A percentile compares a stretch with the other conserved stretches of the same genome.
phyloP scores from a whole-genome alignment of 768 basidiomycete species.

The Amylocystis lapponica region DNA sequence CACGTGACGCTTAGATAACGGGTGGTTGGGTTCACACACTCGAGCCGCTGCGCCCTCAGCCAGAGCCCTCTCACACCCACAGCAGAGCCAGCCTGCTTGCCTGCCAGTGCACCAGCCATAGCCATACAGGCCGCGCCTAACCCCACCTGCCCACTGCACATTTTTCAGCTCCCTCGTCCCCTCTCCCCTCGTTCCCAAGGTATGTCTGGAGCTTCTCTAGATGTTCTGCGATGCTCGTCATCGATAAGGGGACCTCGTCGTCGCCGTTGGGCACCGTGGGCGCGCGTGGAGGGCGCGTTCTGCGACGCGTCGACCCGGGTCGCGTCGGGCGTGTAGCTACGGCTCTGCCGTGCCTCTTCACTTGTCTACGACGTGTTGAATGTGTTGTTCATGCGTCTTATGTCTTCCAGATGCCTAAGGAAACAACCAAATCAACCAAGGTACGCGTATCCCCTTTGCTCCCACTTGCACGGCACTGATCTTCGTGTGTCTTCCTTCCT shows the following conservation, averaged over 20 bases:
- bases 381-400: constrained; percentile 29
- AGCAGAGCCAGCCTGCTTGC: constrained; percentile 16
- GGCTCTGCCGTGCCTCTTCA: constrained; percentile 5
- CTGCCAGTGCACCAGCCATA: constrained; percentile 13
- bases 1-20: constrained; percentile 17
- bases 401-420: constrained; percentile 69
- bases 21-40: constrained; percentile 13
- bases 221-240: constrained; percentile 15
- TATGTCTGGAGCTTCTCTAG: constrained; percentile 4
- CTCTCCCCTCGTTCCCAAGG: constrained; percentile 8
- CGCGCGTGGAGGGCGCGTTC: constrained; percentile 9
- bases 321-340: constrained; percentile 10
- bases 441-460: constrained; percentile 34
- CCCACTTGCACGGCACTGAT: constrained; percentile 1
- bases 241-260: constrained; percentile 10
- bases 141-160: constrained; percentile 3
- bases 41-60: constrained; percentile 15
- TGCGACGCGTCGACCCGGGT: constrained; percentile 21
- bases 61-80: constrained; percentile 19
- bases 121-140: constrained; percentile 13
- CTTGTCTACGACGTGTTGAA: constrained; percentile 35
- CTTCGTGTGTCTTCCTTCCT: constrained; percentile 9
- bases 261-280: constrained; percentile 10
- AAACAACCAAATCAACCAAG: constrained; percentile 60
- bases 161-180: constrained; percentile 1